These are phyloP conservation scores for Colletotrichum noveboracense DNA, from an alignment of 2,329 filamentous ascomycete genomes.

Conservation along the genomic window DNA sequence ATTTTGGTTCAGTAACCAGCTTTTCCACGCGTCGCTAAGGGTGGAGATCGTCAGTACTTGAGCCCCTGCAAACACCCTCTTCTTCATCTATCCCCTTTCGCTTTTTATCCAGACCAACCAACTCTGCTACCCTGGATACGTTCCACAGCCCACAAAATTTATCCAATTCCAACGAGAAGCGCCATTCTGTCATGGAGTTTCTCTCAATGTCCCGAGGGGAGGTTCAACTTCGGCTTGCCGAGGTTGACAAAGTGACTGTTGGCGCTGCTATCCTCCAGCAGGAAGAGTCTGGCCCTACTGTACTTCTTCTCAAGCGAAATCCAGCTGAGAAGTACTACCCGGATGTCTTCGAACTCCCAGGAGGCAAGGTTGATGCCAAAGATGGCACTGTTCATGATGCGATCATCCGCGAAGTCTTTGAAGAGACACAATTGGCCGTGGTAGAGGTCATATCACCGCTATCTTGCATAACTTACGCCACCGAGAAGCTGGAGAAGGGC, in stretches of 20 bases:
- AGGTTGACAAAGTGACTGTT: background rate
- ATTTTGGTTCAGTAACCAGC: accelerated
- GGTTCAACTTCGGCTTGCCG: background rate
- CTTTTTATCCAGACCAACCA: background rate
- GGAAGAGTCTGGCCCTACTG: background rate
- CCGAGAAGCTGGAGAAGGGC: background rate
- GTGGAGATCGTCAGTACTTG: accelerated
- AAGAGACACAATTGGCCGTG: background rate
- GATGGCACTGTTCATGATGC: background rate
- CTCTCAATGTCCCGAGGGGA: background rate
- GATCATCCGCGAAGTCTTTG: background rate
- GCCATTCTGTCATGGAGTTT: accelerated
- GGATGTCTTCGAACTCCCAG: background rate
- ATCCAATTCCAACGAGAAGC: accelerated
- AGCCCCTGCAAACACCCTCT: background rate
- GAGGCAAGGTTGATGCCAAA: background rate
- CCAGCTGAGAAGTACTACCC: background rate
- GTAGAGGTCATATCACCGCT: background rate
- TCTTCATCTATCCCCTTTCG: background rate
- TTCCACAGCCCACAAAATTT: accelerated
- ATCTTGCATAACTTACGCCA: background rate
- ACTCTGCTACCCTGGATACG: background rate
- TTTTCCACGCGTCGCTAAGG: background rate
- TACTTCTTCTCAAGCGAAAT: background rate
- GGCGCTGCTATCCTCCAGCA: background rate